Evolutionary conservation across 192 early-diverging fungal species (phyloP), one percentile per base, ranked within the genome.

Genomic region (Podila verticillata): DNA sequence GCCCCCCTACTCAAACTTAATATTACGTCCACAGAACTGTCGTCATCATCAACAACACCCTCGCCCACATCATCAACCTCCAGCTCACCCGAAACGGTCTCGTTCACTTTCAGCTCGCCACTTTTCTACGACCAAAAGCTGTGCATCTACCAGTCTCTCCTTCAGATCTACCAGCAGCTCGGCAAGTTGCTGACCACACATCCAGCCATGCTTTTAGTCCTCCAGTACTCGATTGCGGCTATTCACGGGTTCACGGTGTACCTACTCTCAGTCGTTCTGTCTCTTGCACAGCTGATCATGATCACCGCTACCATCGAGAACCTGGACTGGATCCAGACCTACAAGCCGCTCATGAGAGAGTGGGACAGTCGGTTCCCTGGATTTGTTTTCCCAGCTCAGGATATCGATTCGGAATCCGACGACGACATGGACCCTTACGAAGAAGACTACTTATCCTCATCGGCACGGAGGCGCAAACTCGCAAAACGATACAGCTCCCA

Each of bases 61-160:
- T 71, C 75, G 7, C 68, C 75, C 5, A 79, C 68, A 1, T 44
- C 61, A 15, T 68, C 66, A 22, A 54, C 58, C 47, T 57, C 61
- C 47, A 26, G 2, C 39, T 44, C 39, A 17, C 39, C 39, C n/a
- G 62, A 79, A 4, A 29, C 49, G 22, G 75, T 80, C 30, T 64
- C 75, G 5, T 72, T 80, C 32, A 72, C 64, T 2, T 80, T 80
- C 28, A 64, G 69, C 28, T 80, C 75, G 6, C 75, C 69, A 1
- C 54, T 80, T 19, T 80, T 80, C 22, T 72, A 80, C 56, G 70
- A 80, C 61, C 75, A 80, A 68, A 66, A 80, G 26, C 70, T 72
- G 7, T 72, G 57, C 30, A 72, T 80, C 39, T 72, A 80, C 26
- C 64, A 72, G 30, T 57, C 15, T 26, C 70, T 80, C n/a, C 44